Base-by-base conservation (phyloP, 2,329 filamentous ascomycete species). In the Sarocladiaceae sp. region DNA sequence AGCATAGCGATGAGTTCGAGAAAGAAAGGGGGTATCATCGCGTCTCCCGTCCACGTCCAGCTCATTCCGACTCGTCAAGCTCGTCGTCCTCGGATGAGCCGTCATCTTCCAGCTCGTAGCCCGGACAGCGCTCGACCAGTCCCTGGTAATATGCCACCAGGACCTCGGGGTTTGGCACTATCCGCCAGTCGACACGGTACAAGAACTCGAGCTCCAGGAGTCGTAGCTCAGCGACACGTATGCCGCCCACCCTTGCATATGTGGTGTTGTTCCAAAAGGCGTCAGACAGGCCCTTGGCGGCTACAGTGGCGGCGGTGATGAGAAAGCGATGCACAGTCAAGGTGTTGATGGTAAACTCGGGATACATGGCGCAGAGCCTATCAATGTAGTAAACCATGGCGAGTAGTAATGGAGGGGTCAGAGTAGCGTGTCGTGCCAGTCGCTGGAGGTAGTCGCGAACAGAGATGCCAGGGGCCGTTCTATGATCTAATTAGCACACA, bases 301-400 rank as follows among this genome's bases (percentile, higher is more conserved):
- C 93, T 4, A 98, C 93, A 0, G 93, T 96, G 9, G 90, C 91
- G 16, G 90, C 89, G 2, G 91, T 93, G 53, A 98, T 98, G 9
- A 98, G 76, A 58, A 97, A 98, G 7, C 93, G 89, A 67, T 98
- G 93, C 3, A 98, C 91, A 0, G 93, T 98, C 16, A 98, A 73
- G 37, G 88, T 95, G 60, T 90, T 95, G 54, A 98, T 94, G 21
- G 90, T 96, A 63, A 98, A 98, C 37, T 91, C 86, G 3, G 88
- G 85, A 61, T 96, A 98, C 47, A 95, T 73, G 10, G 87, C 83
- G 64, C 91, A 98, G 18, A 98, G 76, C 24, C 89, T 83, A 66
- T 98, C 93, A 57, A 98, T 97, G 58, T 97, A 98, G 61, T 94
- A 98, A 46, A 98, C 93, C 88, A 98, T 97, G 54, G 90, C 93